A percentile compares a stretch with the other conserved stretches of the same genome.
These are phyloP conservation scores for Vickermania ingenoplastis DNA, from an alignment of 208 protist genomes.

Conservation along the genomic window DNA sequence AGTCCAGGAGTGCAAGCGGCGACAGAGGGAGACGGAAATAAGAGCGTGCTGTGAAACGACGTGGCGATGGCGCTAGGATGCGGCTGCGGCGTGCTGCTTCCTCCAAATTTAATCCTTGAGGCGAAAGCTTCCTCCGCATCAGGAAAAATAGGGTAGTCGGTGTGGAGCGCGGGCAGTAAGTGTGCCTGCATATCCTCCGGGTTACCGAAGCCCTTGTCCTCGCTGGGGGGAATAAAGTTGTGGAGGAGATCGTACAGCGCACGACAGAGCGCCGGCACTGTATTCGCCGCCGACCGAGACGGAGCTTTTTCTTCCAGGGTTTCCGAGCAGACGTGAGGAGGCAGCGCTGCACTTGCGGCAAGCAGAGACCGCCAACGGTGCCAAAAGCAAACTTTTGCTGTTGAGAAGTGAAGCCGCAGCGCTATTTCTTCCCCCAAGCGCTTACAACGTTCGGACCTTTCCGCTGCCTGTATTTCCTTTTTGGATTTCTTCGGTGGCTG, in stretches of 20 bases:
- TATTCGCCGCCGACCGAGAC: too few relatives aligned
- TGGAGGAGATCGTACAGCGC: too few relatives aligned
- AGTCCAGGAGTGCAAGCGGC: neutral
- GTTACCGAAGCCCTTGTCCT: too few relatives aligned
- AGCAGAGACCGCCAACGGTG: slow-evolving; percentile 4
- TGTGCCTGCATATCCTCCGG: too few relatives aligned
- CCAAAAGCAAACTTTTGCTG: slow-evolving; percentile 6
- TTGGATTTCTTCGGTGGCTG: neutral
- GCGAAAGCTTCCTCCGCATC: neutral
- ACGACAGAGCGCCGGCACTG: too few relatives aligned
- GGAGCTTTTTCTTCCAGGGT: too few relatives aligned
- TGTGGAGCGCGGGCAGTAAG: neutral
- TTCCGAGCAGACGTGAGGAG: too few relatives aligned
- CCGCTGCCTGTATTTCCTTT: neutral
- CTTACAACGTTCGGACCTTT: neutral
- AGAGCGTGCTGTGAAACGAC: neutral
- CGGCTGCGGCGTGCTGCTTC: neutral
- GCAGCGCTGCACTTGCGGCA: too few relatives aligned
- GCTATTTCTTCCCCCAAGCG: neutral
- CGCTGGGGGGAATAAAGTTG: too few relatives aligned
- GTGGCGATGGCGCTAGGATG: neutral
- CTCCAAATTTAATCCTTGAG: neutral
- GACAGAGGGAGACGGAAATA: neutral
- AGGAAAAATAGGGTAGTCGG: neutral
- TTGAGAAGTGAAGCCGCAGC: neutral